These are phyloP conservation scores for Gnaphalium uliginosum DNA, from an alignment of 129 eudicot genomes.

Conservation along the genomic window DNA sequence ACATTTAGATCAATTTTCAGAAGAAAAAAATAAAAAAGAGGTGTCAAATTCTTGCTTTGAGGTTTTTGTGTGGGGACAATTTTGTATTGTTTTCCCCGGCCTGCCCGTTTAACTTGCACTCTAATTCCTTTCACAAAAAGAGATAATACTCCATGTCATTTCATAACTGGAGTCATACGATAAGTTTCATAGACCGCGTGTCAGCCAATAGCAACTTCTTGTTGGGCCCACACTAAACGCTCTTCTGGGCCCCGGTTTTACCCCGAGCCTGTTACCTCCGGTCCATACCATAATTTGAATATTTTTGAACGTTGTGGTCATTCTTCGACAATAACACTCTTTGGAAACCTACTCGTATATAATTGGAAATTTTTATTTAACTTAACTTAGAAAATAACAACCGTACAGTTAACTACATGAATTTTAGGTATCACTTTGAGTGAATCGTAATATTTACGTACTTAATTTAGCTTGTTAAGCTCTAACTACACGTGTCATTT, in stretches of 20 bases:
- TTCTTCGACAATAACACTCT: constrained; percentile 1
- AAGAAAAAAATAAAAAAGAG: too few relatives aligned
- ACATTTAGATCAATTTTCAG: too few relatives aligned
- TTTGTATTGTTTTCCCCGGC: not conserved
- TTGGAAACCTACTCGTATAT: not conserved
- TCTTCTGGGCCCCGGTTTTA: constrained; percentile 31
- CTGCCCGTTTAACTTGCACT: constrained; percentile 27
- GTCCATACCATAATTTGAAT: constrained; percentile 53
- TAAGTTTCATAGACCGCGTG: constrained; percentile 20
- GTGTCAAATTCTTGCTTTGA: not conserved
- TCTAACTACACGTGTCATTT: too few relatives aligned
- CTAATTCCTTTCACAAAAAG: constrained; percentile 14
- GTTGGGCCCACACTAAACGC: constrained; percentile 36
- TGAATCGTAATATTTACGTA: too few relatives aligned
- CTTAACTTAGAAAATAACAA: too few relatives aligned
- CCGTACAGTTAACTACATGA: too few relatives aligned
- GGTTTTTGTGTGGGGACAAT: not conserved
- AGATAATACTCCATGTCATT: constrained; percentile 17
- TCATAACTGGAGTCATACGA: constrained; percentile 15
- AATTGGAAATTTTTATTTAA: too few relatives aligned
- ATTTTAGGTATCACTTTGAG: too few relatives aligned
- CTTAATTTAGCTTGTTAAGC: too few relatives aligned
- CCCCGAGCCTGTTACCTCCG: constrained; percentile 46
- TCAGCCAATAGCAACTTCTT: not conserved
- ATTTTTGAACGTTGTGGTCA: constrained; percentile 48